Evolutionary conservation across 805 yeast species (phyloP).

Genomic region (Candida khao-thaluensis): DNA sequence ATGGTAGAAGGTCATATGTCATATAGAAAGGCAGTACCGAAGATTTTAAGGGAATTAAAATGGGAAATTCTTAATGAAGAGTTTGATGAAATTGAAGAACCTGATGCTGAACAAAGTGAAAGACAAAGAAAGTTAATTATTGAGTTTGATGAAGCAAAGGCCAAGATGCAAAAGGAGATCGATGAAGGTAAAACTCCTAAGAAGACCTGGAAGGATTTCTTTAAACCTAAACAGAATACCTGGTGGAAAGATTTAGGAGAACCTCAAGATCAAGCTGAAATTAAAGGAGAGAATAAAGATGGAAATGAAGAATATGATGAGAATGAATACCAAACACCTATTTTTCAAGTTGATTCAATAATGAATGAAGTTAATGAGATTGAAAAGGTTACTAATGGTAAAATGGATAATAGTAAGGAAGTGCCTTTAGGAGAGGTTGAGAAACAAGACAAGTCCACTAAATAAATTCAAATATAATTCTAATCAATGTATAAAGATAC

Average conservation of each 20-base stretch:
- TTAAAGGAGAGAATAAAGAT: slow-evolving; percentile 1
- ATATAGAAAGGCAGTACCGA: slow-evolving; percentile 93
- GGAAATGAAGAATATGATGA: slow-evolving; percentile 22
- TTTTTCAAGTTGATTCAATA: slow-evolving; percentile 48
- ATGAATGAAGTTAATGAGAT: slow-evolving; percentile 44
- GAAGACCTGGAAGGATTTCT: slow-evolving; percentile 51
- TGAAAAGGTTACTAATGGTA: slow-evolving; percentile 23
- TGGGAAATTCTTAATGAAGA: slow-evolving; percentile 87
- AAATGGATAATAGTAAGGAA: background rate
- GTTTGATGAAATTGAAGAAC: slow-evolving; percentile 93
- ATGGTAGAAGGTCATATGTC: slow-evolving; percentile 94
- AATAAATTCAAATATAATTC: no score
- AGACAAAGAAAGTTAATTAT: slow-evolving; percentile 76
- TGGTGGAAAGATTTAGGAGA: slow-evolving; percentile 54
- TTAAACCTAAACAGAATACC: slow-evolving; percentile 47
- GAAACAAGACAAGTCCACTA: no score
- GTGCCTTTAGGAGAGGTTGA: no score
- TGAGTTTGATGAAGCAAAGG: slow-evolving; percentile 86
- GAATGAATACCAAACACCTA: slow-evolving; percentile 20
- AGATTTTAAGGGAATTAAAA: slow-evolving; percentile 61
- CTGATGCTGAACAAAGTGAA: slow-evolving; percentile 84
- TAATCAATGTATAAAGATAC: no score
- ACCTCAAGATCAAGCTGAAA: slow-evolving; percentile 14
- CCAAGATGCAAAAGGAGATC: slow-evolving; percentile 50
- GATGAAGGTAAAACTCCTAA: slow-evolving; percentile 23